Percentiles rank a stretch among this genome's conserved stretches.
Conservation (phyloP, 108 stramenopile species). For the Cylindrotheca closterium region DNA sequence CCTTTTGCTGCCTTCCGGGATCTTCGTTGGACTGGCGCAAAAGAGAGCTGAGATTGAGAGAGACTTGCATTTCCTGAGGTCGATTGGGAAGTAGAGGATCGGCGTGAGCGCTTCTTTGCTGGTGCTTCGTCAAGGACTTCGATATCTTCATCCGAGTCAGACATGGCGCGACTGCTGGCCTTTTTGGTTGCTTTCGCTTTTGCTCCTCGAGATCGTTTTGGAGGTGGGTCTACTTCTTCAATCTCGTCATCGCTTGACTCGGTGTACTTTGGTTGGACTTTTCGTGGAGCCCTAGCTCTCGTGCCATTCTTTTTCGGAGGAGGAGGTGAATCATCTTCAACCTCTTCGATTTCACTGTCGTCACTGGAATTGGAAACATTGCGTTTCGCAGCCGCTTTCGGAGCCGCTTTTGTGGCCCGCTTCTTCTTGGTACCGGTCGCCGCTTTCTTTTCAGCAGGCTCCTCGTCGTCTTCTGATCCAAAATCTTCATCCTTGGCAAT, state of each 20-base stretch:
- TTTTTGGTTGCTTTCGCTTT: conserved; percentile 5
- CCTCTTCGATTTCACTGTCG: neutral
- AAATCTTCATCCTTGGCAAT: conserved; percentile 2
- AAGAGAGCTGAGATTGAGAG: conserved; percentile 30
- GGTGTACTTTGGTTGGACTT: neutral
- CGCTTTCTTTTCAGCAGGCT: neutral
- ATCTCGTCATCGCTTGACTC: conserved; percentile 9
- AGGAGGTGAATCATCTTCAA: neutral
- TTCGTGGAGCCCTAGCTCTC: neutral
- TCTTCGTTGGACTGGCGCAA: conserved; percentile 13
- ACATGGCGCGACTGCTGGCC: conserved; percentile 1
- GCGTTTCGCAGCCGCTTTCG: neutral
- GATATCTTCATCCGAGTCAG: conserved; percentile 7
- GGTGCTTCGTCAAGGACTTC: conserved; percentile 15
- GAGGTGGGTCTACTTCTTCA: conserved; percentile 24
- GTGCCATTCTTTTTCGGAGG: neutral
- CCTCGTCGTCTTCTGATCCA: neutral
- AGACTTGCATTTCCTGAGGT: conserved; percentile 1
- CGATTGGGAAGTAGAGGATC: conserved; percentile 3
- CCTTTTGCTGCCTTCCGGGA: neutral
- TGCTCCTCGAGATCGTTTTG: conserved; percentile 1
- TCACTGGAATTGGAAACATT: neutral
- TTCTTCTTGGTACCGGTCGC: neutral
- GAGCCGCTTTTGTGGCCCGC: neutral
- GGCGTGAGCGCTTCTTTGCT: conserved; percentile 3